Evolutionary conservation across 768 basidiomycete genomes (phyloP).

Genomic region (Clitopilus passeckerianus): DNA sequence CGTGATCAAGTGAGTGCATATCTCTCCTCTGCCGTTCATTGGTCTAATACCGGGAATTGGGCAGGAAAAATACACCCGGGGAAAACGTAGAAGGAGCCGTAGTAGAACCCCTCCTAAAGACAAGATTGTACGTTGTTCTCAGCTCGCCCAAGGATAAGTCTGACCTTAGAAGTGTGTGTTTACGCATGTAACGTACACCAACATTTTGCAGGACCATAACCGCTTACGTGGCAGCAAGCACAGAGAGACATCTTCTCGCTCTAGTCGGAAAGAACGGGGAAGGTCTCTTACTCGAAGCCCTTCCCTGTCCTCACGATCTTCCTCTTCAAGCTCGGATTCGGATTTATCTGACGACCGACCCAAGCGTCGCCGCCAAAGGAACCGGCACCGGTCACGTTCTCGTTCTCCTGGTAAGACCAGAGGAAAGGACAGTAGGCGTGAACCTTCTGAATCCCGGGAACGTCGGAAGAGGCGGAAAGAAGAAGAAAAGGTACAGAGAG

Average conservation of each 20-base stretch:
- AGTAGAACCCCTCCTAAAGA: background rate
- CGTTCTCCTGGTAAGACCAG: slow-evolving; percentile 7
- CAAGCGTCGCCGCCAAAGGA: slow-evolving; percentile 6
- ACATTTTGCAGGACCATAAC: background rate
- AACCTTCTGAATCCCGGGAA: slow-evolving; percentile 2
- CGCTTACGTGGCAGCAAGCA: background rate
- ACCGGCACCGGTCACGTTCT: slow-evolving; percentile 3
- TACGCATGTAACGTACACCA: background rate
- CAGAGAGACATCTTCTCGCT: slow-evolving; percentile 5
- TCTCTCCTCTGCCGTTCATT: too few relatives aligned
- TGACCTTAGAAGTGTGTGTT: background rate
- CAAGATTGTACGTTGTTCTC: background rate
- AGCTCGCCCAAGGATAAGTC: background rate
- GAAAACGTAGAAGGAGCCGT: background rate
- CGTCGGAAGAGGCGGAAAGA: background rate
- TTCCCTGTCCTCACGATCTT: slow-evolving; percentile 5
- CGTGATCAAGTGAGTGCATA: too few relatives aligned
- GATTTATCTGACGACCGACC: slow-evolving; percentile 1
- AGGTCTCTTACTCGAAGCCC: background rate
- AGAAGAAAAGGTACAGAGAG: slow-evolving; percentile 7
- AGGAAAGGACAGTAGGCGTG: background rate
- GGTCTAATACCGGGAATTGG: background rate
- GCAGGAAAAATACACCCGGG: background rate
- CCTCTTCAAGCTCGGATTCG: slow-evolving; percentile 5
- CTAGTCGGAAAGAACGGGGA: slow-evolving; percentile 2